These are phyloP conservation scores for Myriosclerotinia curreyana DNA, from an alignment of 2,329 filamentous ascomycete species.

Conservation along the genomic window DNA sequence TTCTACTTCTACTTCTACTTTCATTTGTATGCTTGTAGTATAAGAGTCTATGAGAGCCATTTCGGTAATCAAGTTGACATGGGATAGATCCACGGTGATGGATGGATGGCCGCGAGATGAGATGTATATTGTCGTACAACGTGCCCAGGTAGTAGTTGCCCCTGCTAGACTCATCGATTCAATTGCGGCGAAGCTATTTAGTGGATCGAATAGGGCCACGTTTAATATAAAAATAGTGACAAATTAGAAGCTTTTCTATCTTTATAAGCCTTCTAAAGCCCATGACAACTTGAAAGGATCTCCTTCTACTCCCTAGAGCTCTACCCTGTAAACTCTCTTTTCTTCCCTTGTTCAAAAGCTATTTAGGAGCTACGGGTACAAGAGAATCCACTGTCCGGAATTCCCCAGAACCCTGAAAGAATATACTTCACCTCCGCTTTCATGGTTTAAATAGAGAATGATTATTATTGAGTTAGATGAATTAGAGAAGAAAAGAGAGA, in stretches of 20 bases:
- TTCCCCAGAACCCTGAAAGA: constrained; percentile 19
- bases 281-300: constrained; percentile 9
- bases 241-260: constrained; percentile 14
- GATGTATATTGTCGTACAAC: constrained; percentile 17
- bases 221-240: constrained; percentile 20
- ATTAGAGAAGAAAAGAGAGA: not conserved
- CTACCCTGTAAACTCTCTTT: constrained; percentile 6
- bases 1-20: not conserved
- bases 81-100: constrained; percentile 14
- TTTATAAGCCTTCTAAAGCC: constrained; percentile 4
- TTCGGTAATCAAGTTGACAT: constrained; percentile 14
- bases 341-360: constrained; percentile 9
- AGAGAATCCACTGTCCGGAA: constrained; percentile 18
- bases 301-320: constrained; percentile 9
- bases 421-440: constrained; percentile 2
- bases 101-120: constrained; percentile 17
- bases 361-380: constrained; percentile 7
- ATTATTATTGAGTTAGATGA: constrained; percentile 14
- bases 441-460: not conserved
- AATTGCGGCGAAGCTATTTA: constrained; percentile 16
- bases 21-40: not conserved
- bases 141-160: constrained; percentile 1
- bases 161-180: constrained; percentile 13
- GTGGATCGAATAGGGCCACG: constrained; percentile 16
- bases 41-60: not conserved